phyloP scores from a whole-genome alignment of 257 asterid species.

The Parsonsia alboflavescens region DNA sequence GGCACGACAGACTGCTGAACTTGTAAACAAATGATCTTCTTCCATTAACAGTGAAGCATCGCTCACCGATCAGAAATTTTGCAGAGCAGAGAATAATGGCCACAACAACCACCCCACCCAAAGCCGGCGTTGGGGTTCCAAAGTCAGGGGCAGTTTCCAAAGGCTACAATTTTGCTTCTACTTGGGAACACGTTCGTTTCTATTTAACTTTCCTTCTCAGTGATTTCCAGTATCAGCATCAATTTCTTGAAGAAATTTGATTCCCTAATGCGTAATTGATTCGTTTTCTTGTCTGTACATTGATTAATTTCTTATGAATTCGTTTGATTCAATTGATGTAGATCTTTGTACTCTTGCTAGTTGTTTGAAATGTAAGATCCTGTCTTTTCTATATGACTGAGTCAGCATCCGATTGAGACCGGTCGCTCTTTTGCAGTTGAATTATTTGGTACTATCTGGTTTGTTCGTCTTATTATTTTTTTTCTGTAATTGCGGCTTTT shows the following conservation, averaged over 20 bases:
- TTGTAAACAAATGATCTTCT: background rate
- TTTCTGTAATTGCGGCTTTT: background rate
- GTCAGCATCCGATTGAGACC: background rate
- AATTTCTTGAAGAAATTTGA: background rate
- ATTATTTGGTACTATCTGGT: background rate
- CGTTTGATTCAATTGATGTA: background rate
- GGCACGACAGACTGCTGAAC: background rate
- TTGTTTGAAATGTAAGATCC: background rate
- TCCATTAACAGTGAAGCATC: background rate
- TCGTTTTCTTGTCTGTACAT: background rate
- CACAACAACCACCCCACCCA: constrained; percentile 26
- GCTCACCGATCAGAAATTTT: background rate
- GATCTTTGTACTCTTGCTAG: constrained; percentile 1
- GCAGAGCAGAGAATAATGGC: constrained; percentile 31
- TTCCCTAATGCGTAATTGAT: background rate
- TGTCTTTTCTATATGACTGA: background rate
- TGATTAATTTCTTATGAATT: background rate
- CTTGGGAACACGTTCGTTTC: constrained; percentile 79
- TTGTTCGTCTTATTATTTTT: background rate
- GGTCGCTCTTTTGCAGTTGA: background rate
- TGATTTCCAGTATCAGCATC: background rate
- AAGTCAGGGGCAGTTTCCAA: constrained; percentile 82
- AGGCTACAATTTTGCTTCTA: constrained; percentile 93
- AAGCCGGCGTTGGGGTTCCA: constrained; percentile 44
- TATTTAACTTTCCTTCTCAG: background rate